Percentiles rank a stretch among this genome's conserved stretches.
Evolutionary conservation across 2,329 filamentous ascomycete species (phyloP).

Genomic region (Aspergillus oerlinghausenensis): DNA sequence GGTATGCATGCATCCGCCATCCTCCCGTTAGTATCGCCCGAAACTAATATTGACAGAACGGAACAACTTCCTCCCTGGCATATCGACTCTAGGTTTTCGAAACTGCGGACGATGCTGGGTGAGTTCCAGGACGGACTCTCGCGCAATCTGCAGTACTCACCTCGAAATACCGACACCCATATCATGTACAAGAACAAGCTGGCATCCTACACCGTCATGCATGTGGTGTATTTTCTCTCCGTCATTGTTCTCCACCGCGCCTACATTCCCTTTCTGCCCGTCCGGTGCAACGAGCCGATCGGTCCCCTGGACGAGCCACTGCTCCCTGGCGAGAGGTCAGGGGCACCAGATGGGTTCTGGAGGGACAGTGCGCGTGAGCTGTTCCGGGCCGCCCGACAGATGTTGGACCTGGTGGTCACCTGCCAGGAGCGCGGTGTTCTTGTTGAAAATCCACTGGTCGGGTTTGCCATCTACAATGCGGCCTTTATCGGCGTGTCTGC

Average conservation of each 20-base stretch:
- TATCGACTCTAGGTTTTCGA: slow-evolving; percentile 44
- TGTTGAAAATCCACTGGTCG: slow-evolving; percentile 53
- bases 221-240: slow-evolving; percentile 51
- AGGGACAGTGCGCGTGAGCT: slow-evolving; percentile 46
- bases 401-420: slow-evolving; percentile 49
- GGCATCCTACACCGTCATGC: slow-evolving; percentile 52
- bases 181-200: slow-evolving; percentile 49
- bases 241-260: slow-evolving; percentile 53
- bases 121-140: slow-evolving; percentile 50
- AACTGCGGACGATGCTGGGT: slow-evolving; percentile 43
- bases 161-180: slow-evolving; percentile 51
- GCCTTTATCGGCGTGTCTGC: slow-evolving; percentile 50
- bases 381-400: slow-evolving; percentile 50
- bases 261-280: slow-evolving; percentile 52
- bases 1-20: slow-evolving; percentile 31
- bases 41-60: slow-evolving; percentile 26
- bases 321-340: slow-evolving; percentile 41
- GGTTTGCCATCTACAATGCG: slow-evolving; percentile 53
- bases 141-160: slow-evolving; percentile 47
- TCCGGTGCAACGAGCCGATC: slow-evolving; percentile 45
- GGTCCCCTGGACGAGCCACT: slow-evolving; percentile 51
- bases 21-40: neutral
- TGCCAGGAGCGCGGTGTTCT: slow-evolving; percentile 49
- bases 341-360: slow-evolving; percentile 49
- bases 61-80: slow-evolving; percentile 53